phyloP scores from a whole-genome alignment of 129 eudicot genomes.

The Centaurea solstitialis region DNA sequence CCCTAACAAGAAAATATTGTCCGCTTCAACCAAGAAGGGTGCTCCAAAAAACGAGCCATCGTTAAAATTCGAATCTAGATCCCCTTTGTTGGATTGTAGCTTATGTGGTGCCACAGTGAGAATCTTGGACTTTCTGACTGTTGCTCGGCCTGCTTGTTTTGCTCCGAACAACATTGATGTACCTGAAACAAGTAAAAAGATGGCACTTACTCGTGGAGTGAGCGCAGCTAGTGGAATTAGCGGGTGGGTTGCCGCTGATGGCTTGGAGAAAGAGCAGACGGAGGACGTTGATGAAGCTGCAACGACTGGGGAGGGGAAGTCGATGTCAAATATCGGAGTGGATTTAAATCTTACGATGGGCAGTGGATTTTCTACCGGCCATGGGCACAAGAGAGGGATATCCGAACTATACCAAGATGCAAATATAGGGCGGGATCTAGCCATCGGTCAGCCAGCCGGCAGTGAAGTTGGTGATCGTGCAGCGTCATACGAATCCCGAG shows the following conservation, averaged over 20 bases:
- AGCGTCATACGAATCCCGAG: slow-evolving; percentile 86
- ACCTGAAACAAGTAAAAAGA: slow-evolving; percentile 81
- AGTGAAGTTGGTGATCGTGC: slow-evolving; percentile 95
- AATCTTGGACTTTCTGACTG: slow-evolving; percentile 79
- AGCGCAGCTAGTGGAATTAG: slow-evolving; percentile 92
- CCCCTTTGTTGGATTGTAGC: slow-evolving; percentile 90
- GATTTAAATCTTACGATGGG: slow-evolving; percentile 77
- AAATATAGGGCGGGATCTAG: slow-evolving; percentile 60
- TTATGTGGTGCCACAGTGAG: slow-evolving; percentile 94
- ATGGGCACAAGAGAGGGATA: slow-evolving; percentile 38
- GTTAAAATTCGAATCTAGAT: slow-evolving; percentile 69
- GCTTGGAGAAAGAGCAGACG: slow-evolving; percentile 63
- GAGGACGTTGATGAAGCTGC: slow-evolving; percentile 84
- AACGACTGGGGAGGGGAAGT: slow-evolving; percentile 57
- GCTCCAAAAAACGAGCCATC: slow-evolving; percentile 36
- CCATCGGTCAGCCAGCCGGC: slow-evolving; percentile 76
- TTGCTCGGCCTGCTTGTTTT: slow-evolving; percentile 68
- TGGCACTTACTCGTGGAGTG: slow-evolving; percentile 71
- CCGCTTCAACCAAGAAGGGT: slow-evolving; percentile 54
- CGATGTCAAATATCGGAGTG: slow-evolving; percentile 59
- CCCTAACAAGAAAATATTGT: slow-evolving; percentile 63
- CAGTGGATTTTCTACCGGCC: slow-evolving; percentile 62
- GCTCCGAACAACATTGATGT: slow-evolving; percentile 69
- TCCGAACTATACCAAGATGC: slow-evolving; percentile 61
- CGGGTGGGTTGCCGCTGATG: slow-evolving; percentile 85